phyloP scores from a whole-genome alignment of 352 stramenopile species.

The Phytopythium mirpurense region DNA sequence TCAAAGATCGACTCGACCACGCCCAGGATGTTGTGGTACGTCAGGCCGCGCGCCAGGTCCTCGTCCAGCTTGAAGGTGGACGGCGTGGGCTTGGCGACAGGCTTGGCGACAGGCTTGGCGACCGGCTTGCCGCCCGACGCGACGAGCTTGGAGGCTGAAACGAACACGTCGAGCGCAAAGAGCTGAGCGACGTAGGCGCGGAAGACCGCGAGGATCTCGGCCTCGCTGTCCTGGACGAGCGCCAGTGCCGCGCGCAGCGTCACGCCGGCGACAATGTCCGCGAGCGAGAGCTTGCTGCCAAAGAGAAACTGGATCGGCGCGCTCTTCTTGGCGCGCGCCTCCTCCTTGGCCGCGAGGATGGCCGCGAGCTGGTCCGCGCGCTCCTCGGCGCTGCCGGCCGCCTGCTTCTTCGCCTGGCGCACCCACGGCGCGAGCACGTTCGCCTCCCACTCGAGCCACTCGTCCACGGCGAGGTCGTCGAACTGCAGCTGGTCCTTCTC shows the following conservation, averaged over 20 bases:
- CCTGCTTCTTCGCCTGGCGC: slow-evolving; percentile 43
- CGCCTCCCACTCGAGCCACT: slow-evolving; percentile 82
- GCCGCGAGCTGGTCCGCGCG: slow-evolving; percentile 30
- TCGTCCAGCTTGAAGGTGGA: slow-evolving; percentile 49
- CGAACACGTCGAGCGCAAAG: slow-evolving; percentile 40
- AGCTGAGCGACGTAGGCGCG: slow-evolving; percentile 65
- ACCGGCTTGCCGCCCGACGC: slow-evolving; percentile 33
- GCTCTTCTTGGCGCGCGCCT: slow-evolving; percentile 37
- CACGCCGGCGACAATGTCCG: slow-evolving; percentile 69
- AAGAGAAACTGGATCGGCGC: slow-evolving; percentile 58
- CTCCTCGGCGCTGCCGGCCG: slow-evolving; percentile 9
- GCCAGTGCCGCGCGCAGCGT: slow-evolving; percentile 57
- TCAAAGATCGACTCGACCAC: slow-evolving; percentile 76
- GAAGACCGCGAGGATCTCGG: slow-evolving; percentile 45
- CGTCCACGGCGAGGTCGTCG: slow-evolving; percentile 75
- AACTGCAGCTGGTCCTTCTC: slow-evolving; percentile 33
- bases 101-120: slow-evolving; percentile 3
- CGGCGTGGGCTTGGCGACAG: slow-evolving; percentile 7
- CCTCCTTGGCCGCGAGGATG: slow-evolving; percentile 58
- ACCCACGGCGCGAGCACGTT: slow-evolving; percentile 59
- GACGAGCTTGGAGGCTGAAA: slow-evolving; percentile 39
- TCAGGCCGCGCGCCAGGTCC: slow-evolving; percentile 43
- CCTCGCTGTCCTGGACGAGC: slow-evolving; percentile 45
- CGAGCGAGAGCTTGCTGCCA: slow-evolving; percentile 52
- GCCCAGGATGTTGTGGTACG: slow-evolving; percentile 70